Base-by-base conservation (phyloP, 768 basidiomycete species). In the Lactarius hengduanensis region DNA sequence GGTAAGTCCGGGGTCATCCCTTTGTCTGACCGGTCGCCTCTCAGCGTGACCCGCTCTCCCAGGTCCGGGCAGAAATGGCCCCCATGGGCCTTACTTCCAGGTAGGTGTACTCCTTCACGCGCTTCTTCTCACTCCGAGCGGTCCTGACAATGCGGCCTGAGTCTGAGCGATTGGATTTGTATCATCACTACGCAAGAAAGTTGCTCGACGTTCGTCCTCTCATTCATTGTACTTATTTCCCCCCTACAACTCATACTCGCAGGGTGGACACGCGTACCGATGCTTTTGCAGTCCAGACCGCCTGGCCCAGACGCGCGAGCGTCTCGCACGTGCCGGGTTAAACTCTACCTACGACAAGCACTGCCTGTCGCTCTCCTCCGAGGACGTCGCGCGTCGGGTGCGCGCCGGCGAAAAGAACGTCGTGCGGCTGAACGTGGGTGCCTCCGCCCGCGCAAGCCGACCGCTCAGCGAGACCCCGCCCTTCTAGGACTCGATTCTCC, bases 191-290 rank as follows among this genome's bases (percentile, higher is more conserved):
- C 71, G 81, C 91, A 0, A 79, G 83, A 41, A 87, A 84, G 68
- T 84, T 99, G 3, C 80, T 97, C 47, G 86, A 91, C 61, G 96
- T 96, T 69, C 36, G 81, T 67, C 45, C 28, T 26, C 47, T 32
- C 18, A 34, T 9, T 8, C 8, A 34, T 34, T 34, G 34, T 34
- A 7, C 53, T 6, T 67, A 15, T 58, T 54, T n/a, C 28, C 36
- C 11, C 15, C 58, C 57, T 50, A 20, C 26, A 56, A 26, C 34
- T 58, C 22, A 56, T 56, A 59, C 28, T n/a, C 34, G 55, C 68
- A 98, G 95, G 83, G 85, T 53, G 93, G 90, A 4, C 86, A 91
- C 65, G 96, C 96, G 8, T 99, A 99, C 74, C 88, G 92, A 22
- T 98, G 97, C 76, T 98, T 98, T 80, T 98, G 96, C 76, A 84